Evolutionary conservation across 305 asterid genomes (phyloP).

Genomic region (Solanum chacoense): DNA sequence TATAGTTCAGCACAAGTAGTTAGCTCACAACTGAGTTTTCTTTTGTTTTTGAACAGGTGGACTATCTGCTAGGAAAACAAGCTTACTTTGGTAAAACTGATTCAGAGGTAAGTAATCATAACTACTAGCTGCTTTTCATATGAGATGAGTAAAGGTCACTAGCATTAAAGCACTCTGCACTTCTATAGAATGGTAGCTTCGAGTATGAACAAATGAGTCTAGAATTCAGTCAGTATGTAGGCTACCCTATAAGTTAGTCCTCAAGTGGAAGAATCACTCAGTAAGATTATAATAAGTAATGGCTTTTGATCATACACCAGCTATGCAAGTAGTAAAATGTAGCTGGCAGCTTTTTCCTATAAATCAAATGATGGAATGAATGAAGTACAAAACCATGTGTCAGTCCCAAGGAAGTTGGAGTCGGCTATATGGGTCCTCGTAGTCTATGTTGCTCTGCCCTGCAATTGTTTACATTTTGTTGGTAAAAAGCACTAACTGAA

Average conservation of each 20-base stretch:
- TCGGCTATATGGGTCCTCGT: not conserved
- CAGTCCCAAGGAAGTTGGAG: not conserved
- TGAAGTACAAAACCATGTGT: not conserved
- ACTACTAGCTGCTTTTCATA: not conserved
- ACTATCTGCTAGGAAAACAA: conserved; percentile 78
- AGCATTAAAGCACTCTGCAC: not conserved
- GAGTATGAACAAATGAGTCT: not conserved
- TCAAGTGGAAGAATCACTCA: not conserved
- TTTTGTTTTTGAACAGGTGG: conserved; percentile 43
- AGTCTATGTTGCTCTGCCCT: not conserved
- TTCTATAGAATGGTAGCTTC: not conserved
- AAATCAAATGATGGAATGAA: not conserved
- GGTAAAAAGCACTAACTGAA: no score
- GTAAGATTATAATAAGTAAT: not conserved
- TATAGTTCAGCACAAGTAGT: not conserved
- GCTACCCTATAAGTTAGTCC: not conserved
- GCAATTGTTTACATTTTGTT: not conserved
- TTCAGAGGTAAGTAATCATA: conserved; percentile 50
- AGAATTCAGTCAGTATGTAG: not conserved
- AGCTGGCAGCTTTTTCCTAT: not conserved
- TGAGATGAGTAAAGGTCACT: not conserved
- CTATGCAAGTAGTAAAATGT: not conserved
- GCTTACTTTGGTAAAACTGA: conserved; percentile 80
- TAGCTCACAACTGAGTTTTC: not conserved
- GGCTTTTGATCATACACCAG: not conserved